Conservation (phyloP, 768 basidiomycete species). For the Naematelia aurantialba region DNA sequence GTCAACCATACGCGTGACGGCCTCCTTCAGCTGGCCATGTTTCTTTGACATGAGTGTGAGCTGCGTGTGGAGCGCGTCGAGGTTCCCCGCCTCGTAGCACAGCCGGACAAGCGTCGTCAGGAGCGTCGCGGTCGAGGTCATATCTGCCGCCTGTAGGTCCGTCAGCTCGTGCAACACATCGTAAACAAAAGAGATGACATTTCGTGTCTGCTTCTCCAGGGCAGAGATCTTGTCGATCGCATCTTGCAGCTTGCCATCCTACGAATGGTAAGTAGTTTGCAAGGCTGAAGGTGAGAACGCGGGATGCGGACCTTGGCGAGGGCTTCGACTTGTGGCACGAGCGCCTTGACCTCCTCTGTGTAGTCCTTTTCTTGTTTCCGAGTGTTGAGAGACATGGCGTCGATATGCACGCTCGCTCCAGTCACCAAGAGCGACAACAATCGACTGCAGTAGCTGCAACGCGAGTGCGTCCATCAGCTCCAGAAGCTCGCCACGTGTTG, state of each 20-base stretch:
- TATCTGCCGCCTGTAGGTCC: conserved; percentile 77
- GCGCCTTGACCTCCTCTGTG: conserved; percentile 71
- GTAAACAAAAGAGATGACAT: conserved; percentile 56
- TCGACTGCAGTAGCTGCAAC: not conserved
- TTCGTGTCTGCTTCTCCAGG: conserved; percentile 94
- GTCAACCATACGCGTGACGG: conserved; percentile 87
- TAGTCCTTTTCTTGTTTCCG: conserved; percentile 60
- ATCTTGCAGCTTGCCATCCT: conserved; percentile 79
- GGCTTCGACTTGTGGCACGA: conserved; percentile 65
- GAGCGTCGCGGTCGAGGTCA: conserved; percentile 81
- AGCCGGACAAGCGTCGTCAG: conserved; percentile 69
- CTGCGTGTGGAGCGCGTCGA: conserved; percentile 63
- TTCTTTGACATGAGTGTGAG: conserved; percentile 73
- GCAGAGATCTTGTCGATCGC: conserved; percentile 82
- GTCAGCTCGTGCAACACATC: conserved; percentile 1
- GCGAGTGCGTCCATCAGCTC: not conserved
- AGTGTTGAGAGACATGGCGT: conserved; percentile 29
- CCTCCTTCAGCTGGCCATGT: conserved; percentile 91
- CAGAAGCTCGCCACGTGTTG: not conserved
- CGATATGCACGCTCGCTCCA: not conserved
- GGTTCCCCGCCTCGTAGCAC: conserved; percentile 68
- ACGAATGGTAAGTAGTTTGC: conserved; percentile 1
- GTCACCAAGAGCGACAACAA: not conserved
- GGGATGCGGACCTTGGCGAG: conserved; percentile 64
- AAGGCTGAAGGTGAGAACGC: not conserved